phyloP scores from a whole-genome alignment of 2,329 filamentous ascomycete genomes.

The Mollisia scopiformis region DNA sequence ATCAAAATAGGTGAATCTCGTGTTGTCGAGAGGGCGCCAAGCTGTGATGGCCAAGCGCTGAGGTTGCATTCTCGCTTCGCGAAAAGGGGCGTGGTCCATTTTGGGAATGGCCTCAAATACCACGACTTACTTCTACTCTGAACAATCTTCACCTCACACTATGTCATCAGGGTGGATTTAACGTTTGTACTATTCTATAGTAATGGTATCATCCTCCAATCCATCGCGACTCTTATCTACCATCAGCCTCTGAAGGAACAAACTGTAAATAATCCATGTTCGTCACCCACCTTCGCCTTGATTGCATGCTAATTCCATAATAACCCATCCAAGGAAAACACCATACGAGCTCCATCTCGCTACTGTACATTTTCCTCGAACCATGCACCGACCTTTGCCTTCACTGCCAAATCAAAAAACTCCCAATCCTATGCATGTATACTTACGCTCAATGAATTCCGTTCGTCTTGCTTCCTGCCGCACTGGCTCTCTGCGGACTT shows the following conservation, averaged over 20 bases:
- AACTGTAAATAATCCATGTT: not conserved
- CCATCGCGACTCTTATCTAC: not conserved
- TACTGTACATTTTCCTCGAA: not conserved
- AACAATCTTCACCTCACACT: too few relatives aligned
- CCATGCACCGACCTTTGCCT: not conserved
- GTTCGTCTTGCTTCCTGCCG: constrained; percentile 12
- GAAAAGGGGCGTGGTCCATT: not conserved
- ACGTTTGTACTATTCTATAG: not conserved
- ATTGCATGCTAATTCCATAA: not conserved
- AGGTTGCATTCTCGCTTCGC: not conserved
- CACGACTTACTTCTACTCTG: too few relatives aligned
- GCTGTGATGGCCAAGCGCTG: not conserved
- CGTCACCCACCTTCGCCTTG: not conserved
- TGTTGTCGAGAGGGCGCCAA: too few relatives aligned
- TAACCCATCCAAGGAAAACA: not conserved
- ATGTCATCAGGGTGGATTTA: too few relatives aligned
- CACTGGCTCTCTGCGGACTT: constrained; percentile 20
- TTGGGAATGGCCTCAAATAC: not conserved
- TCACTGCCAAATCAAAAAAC: not conserved
- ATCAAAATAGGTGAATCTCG: too few relatives aligned
- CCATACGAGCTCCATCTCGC: not conserved
- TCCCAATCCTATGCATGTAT: not conserved
- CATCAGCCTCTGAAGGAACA: not conserved
- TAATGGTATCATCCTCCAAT: not conserved
- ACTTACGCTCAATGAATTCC: constrained; percentile 10